Base-by-base conservation (phyloP, 2,329 filamentous ascomycete species). In the Magnaporthiopsis incrustans region DNA sequence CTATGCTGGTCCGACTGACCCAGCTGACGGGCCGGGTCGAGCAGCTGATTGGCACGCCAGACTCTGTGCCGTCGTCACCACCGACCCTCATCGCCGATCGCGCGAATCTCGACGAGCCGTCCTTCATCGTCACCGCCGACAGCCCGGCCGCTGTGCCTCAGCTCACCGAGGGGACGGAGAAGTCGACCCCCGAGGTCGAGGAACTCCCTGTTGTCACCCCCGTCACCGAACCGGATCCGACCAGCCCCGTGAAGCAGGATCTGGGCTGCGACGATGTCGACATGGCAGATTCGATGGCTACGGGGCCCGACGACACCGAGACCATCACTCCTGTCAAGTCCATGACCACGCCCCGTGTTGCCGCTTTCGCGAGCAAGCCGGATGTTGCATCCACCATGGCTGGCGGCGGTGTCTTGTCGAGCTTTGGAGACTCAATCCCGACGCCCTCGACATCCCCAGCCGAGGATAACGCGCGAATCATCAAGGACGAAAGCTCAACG, bases 1-100 rank as follows among this genome's bases (percentile, higher is more conserved):
- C 78, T 50, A 79, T 83, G 71, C 76, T 83, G 12, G 75, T 76
- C 25, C 78, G 81, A 65, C 76, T 80, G 67, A 77, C 83, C 59
- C 73, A 76, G 30, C 73, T 83, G 72, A 73, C 73, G 50, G 70
- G 71, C n/a, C 73, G 72, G 25, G 79, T 85, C 67, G 74, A 68
- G 22, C 63, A 65, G 25, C 69, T 68, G n/a, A 27, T 50, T 32
- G 56, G 35, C 27, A 57, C 26, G 27, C 44, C 44, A 53, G 44
- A 53, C 44, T 53, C 44, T 22, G 44, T 53, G n/a, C 57, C 62
- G 18, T 26, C 57, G 14, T 60, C 57, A 10, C 57, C 57, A 7
- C 59, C 35, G 7, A 27, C 22, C n/a, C 32, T 25, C 33, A 44
- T 44, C 18, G 22, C 44, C 11, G 44, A 53, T 53, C 44, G 44